Conservation (phyloP, 805 yeast genomes). For the Pichia nakasei region DNA sequence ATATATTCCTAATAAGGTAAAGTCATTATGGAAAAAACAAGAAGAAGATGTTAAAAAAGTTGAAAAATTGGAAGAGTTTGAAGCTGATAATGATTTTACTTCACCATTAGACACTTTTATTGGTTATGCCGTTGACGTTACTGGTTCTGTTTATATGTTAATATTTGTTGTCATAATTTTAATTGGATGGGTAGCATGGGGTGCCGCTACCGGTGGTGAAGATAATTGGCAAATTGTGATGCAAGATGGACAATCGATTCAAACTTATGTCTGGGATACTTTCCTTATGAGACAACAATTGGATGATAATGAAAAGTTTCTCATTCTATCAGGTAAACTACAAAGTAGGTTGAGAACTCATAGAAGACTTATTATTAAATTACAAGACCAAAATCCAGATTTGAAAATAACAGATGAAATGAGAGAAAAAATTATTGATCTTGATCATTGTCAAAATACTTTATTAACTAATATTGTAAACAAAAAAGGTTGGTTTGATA, state of each 20-base stretch:
- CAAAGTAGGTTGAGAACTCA: conserved; percentile 24
- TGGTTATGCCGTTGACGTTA: conserved; percentile 10
- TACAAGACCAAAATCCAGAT: neutral
- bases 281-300: conserved; percentile 33
- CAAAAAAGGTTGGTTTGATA: conserved; percentile 27
- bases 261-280: conserved; percentile 32
- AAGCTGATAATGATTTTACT: neutral
- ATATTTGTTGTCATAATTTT: conserved; percentile 20
- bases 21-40: neutral
- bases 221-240: conserved; percentile 32
- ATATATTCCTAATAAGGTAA: neutral
- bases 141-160: conserved; percentile 18
- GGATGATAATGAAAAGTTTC: conserved; percentile 23
- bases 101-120: conserved; percentile 11
- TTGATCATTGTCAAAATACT: neutral
- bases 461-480: conserved; percentile 9
- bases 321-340: conserved; percentile 20
- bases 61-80: neutral
- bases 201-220: conserved; percentile 24
- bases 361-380: conserved; percentile 10
- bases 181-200: conserved; percentile 14
- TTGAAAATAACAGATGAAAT: neutral
- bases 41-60: neutral
- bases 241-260: conserved; percentile 35
- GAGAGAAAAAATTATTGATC: neutral